A percentile compares a stretch with the other conserved stretches of the same genome.
Evolutionary conservation across 768 basidiomycete species (phyloP).

Genomic region (Mycena haematopus): DNA sequence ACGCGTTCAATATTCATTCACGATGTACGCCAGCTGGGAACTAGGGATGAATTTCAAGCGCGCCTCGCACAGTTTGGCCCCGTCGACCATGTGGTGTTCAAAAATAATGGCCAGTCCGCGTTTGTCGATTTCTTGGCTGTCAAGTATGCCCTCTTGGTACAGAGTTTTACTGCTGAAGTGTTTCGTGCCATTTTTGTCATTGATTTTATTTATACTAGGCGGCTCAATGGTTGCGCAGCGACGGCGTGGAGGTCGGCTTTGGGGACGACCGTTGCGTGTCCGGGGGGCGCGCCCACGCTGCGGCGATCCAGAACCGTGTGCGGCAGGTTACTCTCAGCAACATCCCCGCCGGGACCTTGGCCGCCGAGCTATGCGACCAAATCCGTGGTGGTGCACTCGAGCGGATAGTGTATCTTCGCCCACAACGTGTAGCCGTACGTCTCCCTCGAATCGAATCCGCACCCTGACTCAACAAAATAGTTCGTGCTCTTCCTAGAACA

Average conservation of each 20-base stretch:
- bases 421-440: constrained; percentile 6
- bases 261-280: constrained; percentile 17
- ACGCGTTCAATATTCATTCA: constrained; percentile 19
- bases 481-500: constrained; percentile 10
- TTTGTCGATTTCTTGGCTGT: constrained; percentile 9
- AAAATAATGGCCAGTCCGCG: neutral
- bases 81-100: constrained; percentile 12
- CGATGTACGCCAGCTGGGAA: constrained; percentile 9
- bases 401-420: neutral
- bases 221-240: neutral
- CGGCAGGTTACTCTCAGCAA: constrained; percentile 10
- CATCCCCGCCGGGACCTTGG: constrained; percentile 1
- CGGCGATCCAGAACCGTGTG: constrained; percentile 2
- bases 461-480: neutral
- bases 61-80: constrained; percentile 2
- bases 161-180: neutral
- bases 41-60: neutral
- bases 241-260: constrained; percentile 3
- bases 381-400: constrained; percentile 21
- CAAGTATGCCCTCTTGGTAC: neutral
- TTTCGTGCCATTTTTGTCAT: neutral
- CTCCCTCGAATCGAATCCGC: neutral
- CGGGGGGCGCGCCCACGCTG: neutral
- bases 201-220: neutral
- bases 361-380: constrained; percentile 3